Evolutionary conservation across 2,329 filamentous ascomycete species (phyloP), one percentile per base, ranked within the genome.

Genomic region (Pseudocercospora crystallina): DNA sequence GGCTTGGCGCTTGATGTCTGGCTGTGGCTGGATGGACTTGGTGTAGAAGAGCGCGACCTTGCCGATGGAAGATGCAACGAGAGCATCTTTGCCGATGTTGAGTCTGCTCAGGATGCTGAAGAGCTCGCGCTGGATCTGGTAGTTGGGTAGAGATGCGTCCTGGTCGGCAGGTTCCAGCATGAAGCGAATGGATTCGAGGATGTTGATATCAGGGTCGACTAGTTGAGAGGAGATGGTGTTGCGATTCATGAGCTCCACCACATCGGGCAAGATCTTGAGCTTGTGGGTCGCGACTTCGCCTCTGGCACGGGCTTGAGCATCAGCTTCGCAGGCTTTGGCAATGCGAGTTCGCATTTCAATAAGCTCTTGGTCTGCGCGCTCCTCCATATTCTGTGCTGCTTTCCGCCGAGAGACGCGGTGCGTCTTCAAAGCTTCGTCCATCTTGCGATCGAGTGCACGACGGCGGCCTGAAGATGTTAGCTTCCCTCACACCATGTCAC

Each of bases 41-140:
- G 91, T 96, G 74, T 99, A 99, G 75, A 96, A 99, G 56, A 95
- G 82, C 45, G 96, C 87, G 41, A 99, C 90, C 70, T 96, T 96
- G 66, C 94, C 94, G 58, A 99, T 94, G 14, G 92, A 91, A 62
- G 89, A 95, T 59, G 90, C 91, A 15, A 95, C 80, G 11, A 99
- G 80, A 1, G 87, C 82, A 63, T 97, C 94, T 68, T 96, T 96
- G 67, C 90, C 88, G 59, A 97, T 90, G 5, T 90, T 90, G 5
- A 97, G 80, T 63, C 84, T 85, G 13, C 80, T 81, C 33, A 99
- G 78, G 17, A 89, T 87, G 20, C 82, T 82, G 69, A 99, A 94
- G 37, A 99, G 82, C 68, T 97, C 91, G 55, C 91, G 89, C 74
- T 99, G 94, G 60, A 99, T 97, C 68, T 94, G 94, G 75, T 96